Percentiles rank a stretch among this genome's conserved stretches.
Evolutionary conservation across 306 rosid genomes (phyloP).

Genomic region (Glycine tomentella): DNA sequence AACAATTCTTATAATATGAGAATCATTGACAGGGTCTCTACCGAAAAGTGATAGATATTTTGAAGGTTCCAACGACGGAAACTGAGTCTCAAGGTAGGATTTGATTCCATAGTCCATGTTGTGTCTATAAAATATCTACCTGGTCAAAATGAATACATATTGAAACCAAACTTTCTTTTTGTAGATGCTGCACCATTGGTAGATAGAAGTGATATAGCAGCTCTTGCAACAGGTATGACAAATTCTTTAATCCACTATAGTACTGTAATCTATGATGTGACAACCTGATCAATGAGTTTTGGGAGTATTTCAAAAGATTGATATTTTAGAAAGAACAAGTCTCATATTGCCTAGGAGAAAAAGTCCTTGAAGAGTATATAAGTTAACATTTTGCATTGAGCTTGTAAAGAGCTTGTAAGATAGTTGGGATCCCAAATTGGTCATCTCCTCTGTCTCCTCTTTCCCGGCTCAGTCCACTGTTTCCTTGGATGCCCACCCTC

Average conservation of each 20-base stretch:
- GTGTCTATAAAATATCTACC: background rate
- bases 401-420: too few species aligned
- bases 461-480: too few species aligned
- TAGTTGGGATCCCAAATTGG: background rate
- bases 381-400: background rate
- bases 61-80: constrained; percentile 76
- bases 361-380: background rate
- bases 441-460: too few species aligned
- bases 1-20: background rate
- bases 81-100: constrained; percentile 61
- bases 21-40: constrained; percentile 77
- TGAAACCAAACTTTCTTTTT: constrained; percentile 21
- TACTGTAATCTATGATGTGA: background rate
- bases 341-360: constrained; percentile 8
- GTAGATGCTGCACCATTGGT: constrained; percentile 58
- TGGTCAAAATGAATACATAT: background rate
- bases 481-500: too few species aligned
- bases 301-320: background rate
- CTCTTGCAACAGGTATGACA: constrained; percentile 84
- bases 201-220: constrained; percentile 66
- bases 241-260: constrained; percentile 36
- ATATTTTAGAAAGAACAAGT: background rate
- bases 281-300: constrained; percentile 1
- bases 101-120: constrained; percentile 16
- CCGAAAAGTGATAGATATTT: constrained; percentile 73